Evolutionary conservation across 1,284 basidiomycete genomes (phyloP).

Genomic region (Laetiporus sulphureus): DNA sequence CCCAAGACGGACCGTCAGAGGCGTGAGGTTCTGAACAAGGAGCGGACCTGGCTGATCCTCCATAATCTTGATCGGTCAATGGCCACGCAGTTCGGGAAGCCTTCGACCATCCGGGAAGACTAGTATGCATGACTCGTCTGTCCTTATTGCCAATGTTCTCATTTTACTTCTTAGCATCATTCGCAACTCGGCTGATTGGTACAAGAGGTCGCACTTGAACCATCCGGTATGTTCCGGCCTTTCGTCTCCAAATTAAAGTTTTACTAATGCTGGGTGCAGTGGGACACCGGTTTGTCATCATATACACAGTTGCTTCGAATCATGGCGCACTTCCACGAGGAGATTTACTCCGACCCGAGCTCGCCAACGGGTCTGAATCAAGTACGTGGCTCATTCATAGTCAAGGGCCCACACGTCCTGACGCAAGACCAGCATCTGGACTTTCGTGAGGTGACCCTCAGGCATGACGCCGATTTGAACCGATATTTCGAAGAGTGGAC

Average conservation of each 20-base stretch:
- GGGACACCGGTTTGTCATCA: slow-evolving; percentile 69
- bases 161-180: slow-evolving; percentile 44
- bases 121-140: slow-evolving; percentile 42
- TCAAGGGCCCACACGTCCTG: slow-evolving; percentile 1
- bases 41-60: slow-evolving; percentile 82
- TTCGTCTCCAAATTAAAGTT: too few relatives aligned
- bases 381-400: slow-evolving; percentile 28
- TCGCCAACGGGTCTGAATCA: slow-evolving; percentile 67
- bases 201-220: slow-evolving; percentile 59
- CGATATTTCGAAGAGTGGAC: slow-evolving; percentile 60
- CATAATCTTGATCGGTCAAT: slow-evolving; percentile 80
- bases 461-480: slow-evolving; percentile 52
- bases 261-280: slow-evolving; percentile 29
- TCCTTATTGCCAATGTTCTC: background rate
- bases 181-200: slow-evolving; percentile 72
- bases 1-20: slow-evolving; percentile 61
- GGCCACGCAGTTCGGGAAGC: slow-evolving; percentile 83
- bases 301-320: slow-evolving; percentile 66
- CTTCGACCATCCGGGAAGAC: slow-evolving; percentile 80
- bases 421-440: slow-evolving; percentile 43
- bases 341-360: slow-evolving; percentile 68
- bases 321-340: slow-evolving; percentile 67
- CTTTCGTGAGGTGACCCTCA: slow-evolving; percentile 55
- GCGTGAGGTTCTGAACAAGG: slow-evolving; percentile 76
- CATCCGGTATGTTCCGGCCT: slow-evolving; percentile 35